Evolutionary conservation across 2,329 filamentous ascomycete genomes (phyloP).

Genomic region (Penicillium sp.): DNA sequence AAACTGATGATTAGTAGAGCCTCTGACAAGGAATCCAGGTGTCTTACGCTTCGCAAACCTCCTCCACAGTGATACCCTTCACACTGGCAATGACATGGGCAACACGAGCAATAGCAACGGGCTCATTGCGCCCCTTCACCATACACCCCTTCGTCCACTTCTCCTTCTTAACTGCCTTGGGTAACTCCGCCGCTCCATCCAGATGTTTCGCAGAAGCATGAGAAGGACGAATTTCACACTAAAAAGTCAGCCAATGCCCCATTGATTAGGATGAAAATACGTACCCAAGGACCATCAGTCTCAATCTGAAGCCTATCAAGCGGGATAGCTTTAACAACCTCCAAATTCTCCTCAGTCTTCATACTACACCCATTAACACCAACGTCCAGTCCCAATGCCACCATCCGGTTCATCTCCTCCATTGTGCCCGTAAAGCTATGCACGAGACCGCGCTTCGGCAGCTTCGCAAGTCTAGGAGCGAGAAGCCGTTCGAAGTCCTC

Average conservation of each 20-base stretch:
- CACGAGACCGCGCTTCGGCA: constrained; percentile 79
- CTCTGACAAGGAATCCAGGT: not conserved
- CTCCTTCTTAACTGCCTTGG: constrained; percentile 91
- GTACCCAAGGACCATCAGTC: constrained; percentile 87
- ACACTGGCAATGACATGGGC: constrained; percentile 86
- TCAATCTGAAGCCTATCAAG: constrained; percentile 86
- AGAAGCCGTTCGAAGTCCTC: constrained; percentile 78
- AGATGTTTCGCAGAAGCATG: constrained; percentile 81
- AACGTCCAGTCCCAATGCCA: constrained; percentile 80
- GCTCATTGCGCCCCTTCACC: constrained; percentile 95
- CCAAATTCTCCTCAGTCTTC: constrained; percentile 90
- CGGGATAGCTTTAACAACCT: constrained; percentile 76
- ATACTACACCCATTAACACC: constrained; percentile 97
- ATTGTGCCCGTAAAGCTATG: constrained; percentile 91
- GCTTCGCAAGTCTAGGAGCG: constrained; percentile 60
- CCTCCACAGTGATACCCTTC: constrained; percentile 75
- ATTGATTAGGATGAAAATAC: constrained; percentile 6
- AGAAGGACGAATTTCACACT: constrained; percentile 87
- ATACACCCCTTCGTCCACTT: constrained; percentile 85
- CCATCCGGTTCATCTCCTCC: constrained; percentile 79
- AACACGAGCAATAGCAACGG: constrained; percentile 80
- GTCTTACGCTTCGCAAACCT: constrained; percentile 76
- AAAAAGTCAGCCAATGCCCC: constrained; percentile 4
- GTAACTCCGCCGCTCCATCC: constrained; percentile 68
- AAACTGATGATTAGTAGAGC: constrained; percentile 24